These are phyloP conservation scores for Backusella parvicylindrica DNA, from an alignment of 192 early-diverging fungal species.

Conservation along the genomic window DNA sequence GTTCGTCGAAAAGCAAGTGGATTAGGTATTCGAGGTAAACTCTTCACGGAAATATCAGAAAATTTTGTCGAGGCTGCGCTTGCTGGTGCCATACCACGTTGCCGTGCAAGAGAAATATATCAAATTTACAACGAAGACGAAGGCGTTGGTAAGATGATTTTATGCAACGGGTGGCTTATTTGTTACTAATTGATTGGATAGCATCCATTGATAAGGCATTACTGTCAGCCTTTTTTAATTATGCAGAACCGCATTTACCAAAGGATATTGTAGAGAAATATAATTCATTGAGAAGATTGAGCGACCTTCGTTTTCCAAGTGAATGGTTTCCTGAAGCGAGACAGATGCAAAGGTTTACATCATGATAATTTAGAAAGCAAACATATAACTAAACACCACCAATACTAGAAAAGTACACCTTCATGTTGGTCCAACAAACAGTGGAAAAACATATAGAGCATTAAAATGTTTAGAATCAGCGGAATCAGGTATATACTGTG, in stretches of 20 bases:
- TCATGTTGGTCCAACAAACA: conserved; percentile 97
- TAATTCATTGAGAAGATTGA: conserved; percentile 53
- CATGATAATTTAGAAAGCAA: background rate
- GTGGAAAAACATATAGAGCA: conserved; percentile 93
- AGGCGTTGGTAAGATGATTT: background rate
- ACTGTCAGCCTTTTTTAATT: conserved; percentile 34
- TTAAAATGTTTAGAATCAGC: conserved; percentile 65
- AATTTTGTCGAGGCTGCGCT: background rate
- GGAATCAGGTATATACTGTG: conserved; percentile 76
- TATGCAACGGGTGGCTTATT: no score
- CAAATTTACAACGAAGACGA: background rate
- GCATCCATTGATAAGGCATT: conserved; percentile 4
- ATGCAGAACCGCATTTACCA: conserved; percentile 31
- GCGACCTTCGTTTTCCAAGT: conserved; percentile 74
- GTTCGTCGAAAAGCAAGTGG: background rate
- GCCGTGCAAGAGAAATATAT: background rate
- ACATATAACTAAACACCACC: background rate
- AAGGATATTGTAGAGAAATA: conserved; percentile 41
- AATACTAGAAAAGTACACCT: conserved; percentile 70
- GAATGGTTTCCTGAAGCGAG: conserved; percentile 80
- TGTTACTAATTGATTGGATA: background rate
- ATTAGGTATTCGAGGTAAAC: conserved; percentile 10
- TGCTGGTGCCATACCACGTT: background rate
- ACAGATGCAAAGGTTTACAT: conserved; percentile 62
- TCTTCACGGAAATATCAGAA: background rate